Conservation (phyloP, 1,284 basidiomycete species). For the Melampsora americana region DNA sequence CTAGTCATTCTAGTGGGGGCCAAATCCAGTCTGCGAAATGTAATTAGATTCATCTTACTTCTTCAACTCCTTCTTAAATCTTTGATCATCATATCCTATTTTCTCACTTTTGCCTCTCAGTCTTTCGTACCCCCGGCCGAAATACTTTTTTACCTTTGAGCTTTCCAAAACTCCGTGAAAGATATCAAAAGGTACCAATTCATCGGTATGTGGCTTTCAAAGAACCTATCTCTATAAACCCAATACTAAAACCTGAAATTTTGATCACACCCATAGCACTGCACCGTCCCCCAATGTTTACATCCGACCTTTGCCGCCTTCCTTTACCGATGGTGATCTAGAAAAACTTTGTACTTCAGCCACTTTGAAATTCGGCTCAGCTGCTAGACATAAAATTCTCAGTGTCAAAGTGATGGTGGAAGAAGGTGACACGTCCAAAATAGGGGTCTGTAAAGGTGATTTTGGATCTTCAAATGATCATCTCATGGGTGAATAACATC, state of each 20-base stretch:
- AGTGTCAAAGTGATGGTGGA: slow-evolving; percentile 41
- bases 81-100: no score
- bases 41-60: no score
- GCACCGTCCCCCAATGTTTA: slow-evolving; percentile 31
- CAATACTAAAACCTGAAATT: not conserved
- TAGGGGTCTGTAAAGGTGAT: slow-evolving; percentile 29
- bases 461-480: not conserved
- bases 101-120: no score
- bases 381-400: not conserved
- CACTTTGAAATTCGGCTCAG: not conserved
- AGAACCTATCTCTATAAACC: no score
- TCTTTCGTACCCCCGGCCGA: no score
- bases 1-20: no score
- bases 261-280: not conserved
- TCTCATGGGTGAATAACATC: not conserved
- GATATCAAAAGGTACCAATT: no score
- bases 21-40: no score
- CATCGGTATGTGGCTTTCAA: no score
- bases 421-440: slow-evolving; percentile 12
- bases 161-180: no score
- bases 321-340: slow-evolving; percentile 10
- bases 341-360: slow-evolving; percentile 23
- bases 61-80: no score
- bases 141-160: no score
- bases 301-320: slow-evolving; percentile 25